A percentile compares a stretch with the other conserved stretches of the same genome.
Evolutionary conservation across 1,284 basidiomycete genomes (phyloP).

Genomic region (Cutaneotrichosporon cavernicola): DNA sequence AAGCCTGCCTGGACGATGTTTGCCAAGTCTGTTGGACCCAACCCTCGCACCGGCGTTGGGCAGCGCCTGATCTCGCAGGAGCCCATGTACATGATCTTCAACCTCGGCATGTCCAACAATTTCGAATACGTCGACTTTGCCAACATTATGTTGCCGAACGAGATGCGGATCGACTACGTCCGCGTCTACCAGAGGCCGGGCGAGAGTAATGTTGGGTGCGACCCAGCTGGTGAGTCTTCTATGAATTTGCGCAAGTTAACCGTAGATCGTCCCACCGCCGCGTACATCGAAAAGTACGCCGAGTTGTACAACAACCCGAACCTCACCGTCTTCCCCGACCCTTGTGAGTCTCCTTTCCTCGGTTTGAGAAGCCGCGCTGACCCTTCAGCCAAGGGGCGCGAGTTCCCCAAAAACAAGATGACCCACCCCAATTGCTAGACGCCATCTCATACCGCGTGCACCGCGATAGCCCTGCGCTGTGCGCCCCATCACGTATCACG

Average conservation of each 20-base stretch:
- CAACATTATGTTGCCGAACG: conserved; percentile 53
- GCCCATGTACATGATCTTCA: conserved; percentile 60
- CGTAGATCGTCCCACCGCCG: conserved; percentile 48
- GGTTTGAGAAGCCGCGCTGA: not conserved
- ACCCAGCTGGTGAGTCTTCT: conserved; percentile 30
- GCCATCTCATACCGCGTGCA: not conserved
- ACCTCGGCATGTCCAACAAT: conserved; percentile 50
- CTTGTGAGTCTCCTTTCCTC: not conserved
- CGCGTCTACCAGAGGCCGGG: conserved; percentile 56
- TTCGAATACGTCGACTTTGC: conserved; percentile 53
- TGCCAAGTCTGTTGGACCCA: conserved; percentile 61
- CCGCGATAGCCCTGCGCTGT: not conserved
- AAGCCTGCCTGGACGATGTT: conserved; percentile 59
- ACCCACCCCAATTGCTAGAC: not conserved
- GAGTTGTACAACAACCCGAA: conserved; percentile 51
- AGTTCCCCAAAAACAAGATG: conserved; percentile 16
- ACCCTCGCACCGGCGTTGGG: conserved; percentile 59
- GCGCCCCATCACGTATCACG: conserved; percentile 5
- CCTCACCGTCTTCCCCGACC: conserved; percentile 46
- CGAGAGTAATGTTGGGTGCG: conserved; percentile 47
- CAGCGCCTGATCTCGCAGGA: conserved; percentile 74
- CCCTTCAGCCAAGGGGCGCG: conserved; percentile 5
- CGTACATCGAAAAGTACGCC: conserved; percentile 44
- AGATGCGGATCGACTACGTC: conserved; percentile 55
- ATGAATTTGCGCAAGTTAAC: not conserved